phyloP scores from a whole-genome alignment of 2,329 filamentous ascomycete species.

The Claviceps cyperi region DNA sequence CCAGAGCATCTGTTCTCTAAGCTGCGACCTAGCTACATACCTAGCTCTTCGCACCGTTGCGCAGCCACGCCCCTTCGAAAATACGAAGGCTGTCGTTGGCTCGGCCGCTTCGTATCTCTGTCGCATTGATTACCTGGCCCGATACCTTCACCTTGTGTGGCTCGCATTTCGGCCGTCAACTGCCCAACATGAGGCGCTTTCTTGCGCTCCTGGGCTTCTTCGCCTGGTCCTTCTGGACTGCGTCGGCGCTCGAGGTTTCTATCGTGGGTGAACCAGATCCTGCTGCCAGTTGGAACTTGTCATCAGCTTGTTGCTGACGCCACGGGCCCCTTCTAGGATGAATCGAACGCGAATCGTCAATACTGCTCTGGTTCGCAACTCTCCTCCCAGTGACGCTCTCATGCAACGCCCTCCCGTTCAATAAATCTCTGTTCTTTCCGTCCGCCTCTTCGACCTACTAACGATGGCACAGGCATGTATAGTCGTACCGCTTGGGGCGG shows the following conservation, averaged over 20 bases:
- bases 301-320: conserved; percentile 9
- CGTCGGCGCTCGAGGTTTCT: conserved; percentile 40
- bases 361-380: conserved; percentile 51
- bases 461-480: conserved; percentile 62
- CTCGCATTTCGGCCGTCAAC: conserved; percentile 3
- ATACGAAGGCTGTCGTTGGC: neutral
- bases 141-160: neutral
- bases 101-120: neutral
- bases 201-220: conserved; percentile 31
- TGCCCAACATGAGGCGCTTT: conserved; percentile 38
- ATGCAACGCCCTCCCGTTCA: too few species aligned
- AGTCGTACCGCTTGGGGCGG: conserved; percentile 81
- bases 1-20: too few species aligned
- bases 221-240: conserved; percentile 39
- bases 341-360: conserved; percentile 63
- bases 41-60: too few species aligned
- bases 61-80: too few species aligned
- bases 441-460: neutral
- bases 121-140: neutral
- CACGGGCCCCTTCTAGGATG: conserved; percentile 39
- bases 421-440: conserved; percentile 3
- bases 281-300: too few species aligned
- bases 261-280: conserved; percentile 18
- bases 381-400: too few species aligned
- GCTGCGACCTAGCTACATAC: too few species aligned